Evolutionary conservation across 208 protist genomes (phyloP).

Genomic region (Acanthamoeba triangularis): DNA sequence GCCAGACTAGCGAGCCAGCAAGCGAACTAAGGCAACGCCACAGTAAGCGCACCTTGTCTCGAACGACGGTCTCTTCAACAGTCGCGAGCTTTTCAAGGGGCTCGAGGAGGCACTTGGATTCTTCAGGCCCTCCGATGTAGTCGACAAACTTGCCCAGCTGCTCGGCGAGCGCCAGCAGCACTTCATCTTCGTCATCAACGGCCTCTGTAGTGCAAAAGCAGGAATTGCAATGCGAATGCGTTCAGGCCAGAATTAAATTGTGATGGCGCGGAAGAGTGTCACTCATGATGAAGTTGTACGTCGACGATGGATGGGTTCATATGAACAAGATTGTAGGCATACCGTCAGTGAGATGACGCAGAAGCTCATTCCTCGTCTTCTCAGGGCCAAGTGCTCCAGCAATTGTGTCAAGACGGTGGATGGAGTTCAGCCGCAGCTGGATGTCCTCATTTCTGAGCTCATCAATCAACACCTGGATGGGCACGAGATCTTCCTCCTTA

Average conservation of each 20-base stretch:
- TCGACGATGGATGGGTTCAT: background rate
- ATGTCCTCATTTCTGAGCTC: conserved; percentile 98
- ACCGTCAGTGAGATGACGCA: conserved; percentile 98
- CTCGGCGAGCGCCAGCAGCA: conserved; percentile 98
- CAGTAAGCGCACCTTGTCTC: conserved; percentile 94
- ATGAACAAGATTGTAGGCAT: conserved; percentile 62
- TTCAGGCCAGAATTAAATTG: background rate
- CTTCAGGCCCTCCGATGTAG: conserved; percentile 96
- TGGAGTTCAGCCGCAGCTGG: conserved; percentile 97
- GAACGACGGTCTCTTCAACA: conserved; percentile 98
- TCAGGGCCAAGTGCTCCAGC: conserved; percentile 97
- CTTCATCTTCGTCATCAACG: conserved; percentile 99
- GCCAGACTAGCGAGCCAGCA: background rate
- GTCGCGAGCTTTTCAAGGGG: conserved; percentile 97
- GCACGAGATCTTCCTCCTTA: conserved; percentile 95
- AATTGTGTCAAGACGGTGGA: conserved; percentile 98
- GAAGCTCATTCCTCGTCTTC: conserved; percentile 97
- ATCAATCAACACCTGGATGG: conserved; percentile 97
- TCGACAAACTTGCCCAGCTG: conserved; percentile 98
- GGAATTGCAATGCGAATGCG: background rate
- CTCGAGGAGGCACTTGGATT: conserved; percentile 94
- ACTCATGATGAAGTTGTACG: background rate
- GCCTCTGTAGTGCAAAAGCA: conserved; percentile 83
- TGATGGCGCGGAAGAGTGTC: background rate
- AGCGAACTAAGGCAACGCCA: background rate